Conservation (phyloP, 1,284 basidiomycete species). For the Lignosus rhinocerotis region DNA sequence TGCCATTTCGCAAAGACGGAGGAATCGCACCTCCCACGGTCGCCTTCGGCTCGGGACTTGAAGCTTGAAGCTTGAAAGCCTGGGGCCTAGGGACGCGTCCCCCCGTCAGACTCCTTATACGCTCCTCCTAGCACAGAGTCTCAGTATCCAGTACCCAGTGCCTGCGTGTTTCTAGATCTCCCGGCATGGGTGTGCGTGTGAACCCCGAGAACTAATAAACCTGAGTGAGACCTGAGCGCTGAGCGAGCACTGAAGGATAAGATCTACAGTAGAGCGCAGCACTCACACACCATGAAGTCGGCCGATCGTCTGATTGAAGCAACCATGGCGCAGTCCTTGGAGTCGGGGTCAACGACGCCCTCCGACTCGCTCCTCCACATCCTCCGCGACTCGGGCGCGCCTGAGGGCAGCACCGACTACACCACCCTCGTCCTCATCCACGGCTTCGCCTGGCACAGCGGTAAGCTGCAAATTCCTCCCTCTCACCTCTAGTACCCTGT, state of each 20-base stretch:
- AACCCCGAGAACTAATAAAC: not conserved
- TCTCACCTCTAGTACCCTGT: not conserved
- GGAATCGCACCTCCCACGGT: no score
- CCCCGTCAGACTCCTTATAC: no score
- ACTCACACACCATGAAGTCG: not conserved
- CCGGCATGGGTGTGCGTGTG: not conserved
- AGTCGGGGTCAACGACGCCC: not conserved
- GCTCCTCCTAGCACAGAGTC: no score
- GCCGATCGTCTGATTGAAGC: not conserved
- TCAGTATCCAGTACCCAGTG: no score
- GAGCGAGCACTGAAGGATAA: not conserved
- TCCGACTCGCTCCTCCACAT: not conserved
- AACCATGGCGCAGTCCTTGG: not conserved
- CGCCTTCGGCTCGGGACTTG: no score
- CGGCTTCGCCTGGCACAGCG: constrained; percentile 28
- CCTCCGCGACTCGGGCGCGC: constrained; percentile 13
- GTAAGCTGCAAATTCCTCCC: constrained; percentile 4
- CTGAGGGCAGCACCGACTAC: constrained; percentile 17
- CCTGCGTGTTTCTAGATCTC: no score
- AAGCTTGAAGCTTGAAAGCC: no score
- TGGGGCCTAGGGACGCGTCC: no score
- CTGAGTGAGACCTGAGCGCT: not conserved
- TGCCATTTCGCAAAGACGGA: no score
- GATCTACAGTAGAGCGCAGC: not conserved
- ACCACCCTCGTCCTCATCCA: constrained; percentile 30